phyloP scores from a whole-genome alignment of 2,329 filamentous ascomycete species.

The Diaporthe sp. region DNA sequence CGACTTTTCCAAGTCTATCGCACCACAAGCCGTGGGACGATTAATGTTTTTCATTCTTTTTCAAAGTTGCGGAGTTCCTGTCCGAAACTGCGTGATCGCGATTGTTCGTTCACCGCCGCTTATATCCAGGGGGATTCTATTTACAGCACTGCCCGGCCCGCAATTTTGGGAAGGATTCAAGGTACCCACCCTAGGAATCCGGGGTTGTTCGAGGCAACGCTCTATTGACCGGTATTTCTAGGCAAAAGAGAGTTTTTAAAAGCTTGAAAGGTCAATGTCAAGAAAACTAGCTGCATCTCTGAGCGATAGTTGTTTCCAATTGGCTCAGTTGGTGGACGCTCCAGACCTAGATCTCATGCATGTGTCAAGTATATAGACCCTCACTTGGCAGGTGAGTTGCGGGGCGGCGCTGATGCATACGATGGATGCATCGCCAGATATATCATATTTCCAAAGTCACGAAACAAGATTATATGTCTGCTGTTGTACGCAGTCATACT shows the following conservation, averaged over 20 bases:
- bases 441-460: background rate
- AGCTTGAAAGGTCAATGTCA: background rate
- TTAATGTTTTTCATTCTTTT: no score
- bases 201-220: background rate
- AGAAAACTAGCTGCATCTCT: background rate
- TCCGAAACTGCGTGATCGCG: background rate
- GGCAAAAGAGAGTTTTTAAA: background rate
- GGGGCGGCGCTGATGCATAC: background rate
- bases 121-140: conserved; percentile 10
- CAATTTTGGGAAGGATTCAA: conserved; percentile 4
- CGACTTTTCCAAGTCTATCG: background rate
- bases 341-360: background rate
- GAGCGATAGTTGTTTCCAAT: background rate
- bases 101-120: conserved; percentile 1
- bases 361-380: background rate
- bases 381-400: background rate
- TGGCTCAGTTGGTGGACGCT: background rate
- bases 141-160: background rate
- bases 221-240: background rate
- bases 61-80: background rate
- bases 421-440: background rate
- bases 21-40: background rate
- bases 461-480: background rate
- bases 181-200: conserved; percentile 5
- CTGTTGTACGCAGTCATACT: background rate